Evolutionary conservation across 495 filamentous ascomycete species (phyloP), one percentile per base, ranked within the genome.

Genomic region (Trichoderma reesei): DNA sequence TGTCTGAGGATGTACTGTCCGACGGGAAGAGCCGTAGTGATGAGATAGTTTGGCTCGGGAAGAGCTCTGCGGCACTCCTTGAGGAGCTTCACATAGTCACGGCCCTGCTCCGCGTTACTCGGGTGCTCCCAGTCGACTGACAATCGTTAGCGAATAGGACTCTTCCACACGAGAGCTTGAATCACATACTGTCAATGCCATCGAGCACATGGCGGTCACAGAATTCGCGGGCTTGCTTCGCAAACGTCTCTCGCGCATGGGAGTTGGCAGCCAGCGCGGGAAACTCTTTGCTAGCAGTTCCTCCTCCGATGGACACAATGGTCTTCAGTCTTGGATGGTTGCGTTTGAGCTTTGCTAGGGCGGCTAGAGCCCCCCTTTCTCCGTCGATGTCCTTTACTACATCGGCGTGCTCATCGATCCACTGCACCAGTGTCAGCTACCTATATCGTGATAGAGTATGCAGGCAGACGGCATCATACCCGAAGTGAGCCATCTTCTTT

Each of bases 121-220:
- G 90, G 90, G 69, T 91, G 86, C 68, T 94, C 90, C 90, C 90
- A 94, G 71, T 92, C 90, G 66, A 94, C 89, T 91, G 6, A 1
- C 11, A 51, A 14, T n/a, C n/a, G n/a, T 10, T 3, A 16, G 63
- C 14, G n/a, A 63, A 48, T 38, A 8, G 56, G 60, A 51, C 11
- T 66, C 26, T 63, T 59, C 65, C 62, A 44, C 54, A 36, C 37
- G 18, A 33, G 59, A 36, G 48, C 39, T 18, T 39, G 38, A 3
- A 9, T 10, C 48, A 72, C 70, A 67, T 76, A 91, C 88, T 82
- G 68, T 94, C 90, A 63, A 94, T 82, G 1, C 90, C 90, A 72
- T 94, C 87, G 1, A 94, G 73, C 3, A 80, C 82, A 65, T 83
- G 89, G 56, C 82, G 72, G 56, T 88, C 81, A 7, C 90, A 82